Conservation (phyloP, 768 basidiomycete genomes). For the Mycena epipterygia region DNA sequence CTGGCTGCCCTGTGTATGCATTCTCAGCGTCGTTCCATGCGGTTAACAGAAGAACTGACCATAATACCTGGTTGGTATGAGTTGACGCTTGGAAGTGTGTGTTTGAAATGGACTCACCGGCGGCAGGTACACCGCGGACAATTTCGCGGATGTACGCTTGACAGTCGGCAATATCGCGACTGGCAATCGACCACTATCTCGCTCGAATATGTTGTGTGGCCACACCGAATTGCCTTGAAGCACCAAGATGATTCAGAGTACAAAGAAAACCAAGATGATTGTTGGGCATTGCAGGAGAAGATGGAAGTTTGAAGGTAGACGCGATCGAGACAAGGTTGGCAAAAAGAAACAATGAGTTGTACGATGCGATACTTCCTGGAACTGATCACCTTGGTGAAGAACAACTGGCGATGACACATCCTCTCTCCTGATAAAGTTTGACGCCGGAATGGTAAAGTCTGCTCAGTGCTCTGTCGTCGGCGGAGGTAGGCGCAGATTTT, state of each 20-base stretch:
- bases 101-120: slow-evolving; percentile 23
- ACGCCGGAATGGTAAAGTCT: slow-evolving; percentile 17
- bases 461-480: slow-evolving; percentile 34
- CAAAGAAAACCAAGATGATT: background rate
- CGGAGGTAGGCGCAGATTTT: slow-evolving; percentile 33
- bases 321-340: slow-evolving; percentile 16
- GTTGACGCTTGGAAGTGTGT: background rate
- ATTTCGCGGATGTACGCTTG: slow-evolving; percentile 24
- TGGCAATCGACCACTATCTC: slow-evolving; percentile 33
- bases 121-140: slow-evolving; percentile 35
- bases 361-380: background rate
- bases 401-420: slow-evolving; percentile 37
- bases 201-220: slow-evolving; percentile 29
- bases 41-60: slow-evolving; percentile 19
- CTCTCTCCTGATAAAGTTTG: slow-evolving; percentile 26
- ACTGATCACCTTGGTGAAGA: slow-evolving; percentile 34
- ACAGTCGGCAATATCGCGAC: slow-evolving; percentile 32
- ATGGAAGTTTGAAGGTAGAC: background rate
- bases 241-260: too few relatives aligned
- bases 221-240: slow-evolving; percentile 28
- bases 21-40: background rate
- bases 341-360: slow-evolving; percentile 11
- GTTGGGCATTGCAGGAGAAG: background rate
- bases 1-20: slow-evolving; percentile 28
- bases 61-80: slow-evolving; percentile 27